Evolutionary conservation across 306 rosid genomes (phyloP), one percentile per base, ranked within the genome.

Genomic region (Macrotyloma uniflorum): DNA sequence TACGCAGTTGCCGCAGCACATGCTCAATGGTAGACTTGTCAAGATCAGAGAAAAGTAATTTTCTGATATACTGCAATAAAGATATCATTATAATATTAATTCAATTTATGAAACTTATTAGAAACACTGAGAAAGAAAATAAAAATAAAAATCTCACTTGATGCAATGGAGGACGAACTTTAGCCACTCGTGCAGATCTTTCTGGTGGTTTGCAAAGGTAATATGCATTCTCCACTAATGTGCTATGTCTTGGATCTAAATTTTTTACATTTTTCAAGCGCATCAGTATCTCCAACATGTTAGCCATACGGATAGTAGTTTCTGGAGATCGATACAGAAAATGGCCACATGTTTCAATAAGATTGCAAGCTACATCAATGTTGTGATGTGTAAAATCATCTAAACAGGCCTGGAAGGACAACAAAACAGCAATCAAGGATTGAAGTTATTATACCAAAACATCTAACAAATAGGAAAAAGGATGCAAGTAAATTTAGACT

Each of bases 181-280:
- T 96, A 35, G 97, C 78, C 16, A 93, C 90, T 59, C 98, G 88
- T 62, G 99, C 98, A 45, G 99, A 96, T 84, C 97, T 90, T 83
- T 96, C 99, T 5, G 99, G 99, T 58, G 99, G 99, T 77, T 96
- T 96, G 87, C 99, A 96, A 54, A 96, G 91, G 87, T 96, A 96
- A 87, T 96, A 96, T 22, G 99, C 99, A 87, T 96, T 96, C 85
- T 96, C 99, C 80, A 96, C 99, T 78, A 90, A 93, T 70, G 98
- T 93, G 85, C 97, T 96, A 72, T 96, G 99, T 66, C 98, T 89
- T n/a, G 99, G 98, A 91, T 96, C 99, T 92, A 96, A 85, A 85
- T 96, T 93, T 86, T 96, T 96, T 18, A 96, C 99, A 87, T 96
- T 96, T 83, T 96, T 96, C 82, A 96, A 88, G 53, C 99, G 98